Conservation (phyloP, 306 rosid species). For the Lupinus albus region DNA sequence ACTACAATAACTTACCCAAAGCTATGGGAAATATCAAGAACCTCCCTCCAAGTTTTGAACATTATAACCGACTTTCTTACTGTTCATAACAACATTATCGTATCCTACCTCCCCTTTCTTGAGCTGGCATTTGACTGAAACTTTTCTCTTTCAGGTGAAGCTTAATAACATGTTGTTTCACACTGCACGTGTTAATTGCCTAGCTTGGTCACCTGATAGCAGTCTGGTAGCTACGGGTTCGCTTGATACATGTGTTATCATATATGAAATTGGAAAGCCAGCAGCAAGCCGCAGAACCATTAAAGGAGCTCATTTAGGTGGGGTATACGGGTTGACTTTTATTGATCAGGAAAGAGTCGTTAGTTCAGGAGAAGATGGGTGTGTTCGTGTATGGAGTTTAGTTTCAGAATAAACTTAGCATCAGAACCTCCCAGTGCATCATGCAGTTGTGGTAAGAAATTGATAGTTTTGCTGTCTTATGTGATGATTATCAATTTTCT, state of each 20-base stretch:
- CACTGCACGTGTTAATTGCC: slow-evolving; percentile 89
- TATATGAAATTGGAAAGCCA: slow-evolving; percentile 87
- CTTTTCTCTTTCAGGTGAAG: slow-evolving; percentile 69
- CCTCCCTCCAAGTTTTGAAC: background rate
- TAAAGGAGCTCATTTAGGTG: slow-evolving; percentile 91
- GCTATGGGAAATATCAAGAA: background rate
- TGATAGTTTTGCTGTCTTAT: slow-evolving; percentile 3
- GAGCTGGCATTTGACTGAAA: slow-evolving; percentile 32
- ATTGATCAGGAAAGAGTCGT: slow-evolving; percentile 60
- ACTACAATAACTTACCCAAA: background rate
- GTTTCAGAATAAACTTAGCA: slow-evolving; percentile 42
- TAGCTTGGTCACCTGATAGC: slow-evolving; percentile 95
- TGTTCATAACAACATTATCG: background rate
- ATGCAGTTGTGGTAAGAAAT: slow-evolving; percentile 38
- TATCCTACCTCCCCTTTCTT: background rate
- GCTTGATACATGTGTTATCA: slow-evolving; percentile 79
- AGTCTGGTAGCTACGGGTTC: slow-evolving; percentile 91
- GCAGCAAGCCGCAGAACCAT: slow-evolving; percentile 82
- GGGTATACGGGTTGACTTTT: slow-evolving; percentile 85
- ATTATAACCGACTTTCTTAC: background rate
- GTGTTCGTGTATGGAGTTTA: slow-evolving; percentile 85
- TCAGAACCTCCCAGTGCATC: slow-evolving; percentile 39
- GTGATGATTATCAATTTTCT: slow-evolving; percentile 30
- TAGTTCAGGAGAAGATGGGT: slow-evolving; percentile 96
- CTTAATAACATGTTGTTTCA: slow-evolving; percentile 89